Evolutionary conservation across 2,329 filamentous ascomycete species (phyloP).

Genomic region (Curvularia hawaiiensis): DNA sequence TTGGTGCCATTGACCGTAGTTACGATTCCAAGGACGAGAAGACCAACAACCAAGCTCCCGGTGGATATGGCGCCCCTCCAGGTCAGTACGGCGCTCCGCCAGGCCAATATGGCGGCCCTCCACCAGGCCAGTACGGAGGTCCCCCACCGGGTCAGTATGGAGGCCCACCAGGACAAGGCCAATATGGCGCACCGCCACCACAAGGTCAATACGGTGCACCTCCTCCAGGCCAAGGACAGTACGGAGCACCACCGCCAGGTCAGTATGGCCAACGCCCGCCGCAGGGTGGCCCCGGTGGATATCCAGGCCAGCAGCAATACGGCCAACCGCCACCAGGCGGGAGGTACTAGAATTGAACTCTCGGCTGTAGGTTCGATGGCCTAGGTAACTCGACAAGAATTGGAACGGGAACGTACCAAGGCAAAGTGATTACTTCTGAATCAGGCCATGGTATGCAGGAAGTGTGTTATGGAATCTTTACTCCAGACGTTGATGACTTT

Average conservation of each 20-base stretch:
- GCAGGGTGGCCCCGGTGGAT: slow-evolving; percentile 28
- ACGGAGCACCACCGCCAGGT: slow-evolving; percentile 28
- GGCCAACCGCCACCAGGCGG: slow-evolving; percentile 27
- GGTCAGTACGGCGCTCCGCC: slow-evolving; percentile 38
- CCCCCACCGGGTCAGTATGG: slow-evolving; percentile 26
- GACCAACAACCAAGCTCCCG: slow-evolving; percentile 43
- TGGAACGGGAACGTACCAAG: not conserved
- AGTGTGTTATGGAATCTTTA: not conserved
- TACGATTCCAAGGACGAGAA: slow-evolving; percentile 71
- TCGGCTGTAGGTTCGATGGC: not conserved
- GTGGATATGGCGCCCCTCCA: slow-evolving; percentile 39
- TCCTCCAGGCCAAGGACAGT: slow-evolving; percentile 19
- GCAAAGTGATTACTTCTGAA: not conserved
- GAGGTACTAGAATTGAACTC: slow-evolving; percentile 18
- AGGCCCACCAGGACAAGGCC: slow-evolving; percentile 19
- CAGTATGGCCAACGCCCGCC: slow-evolving; percentile 27
- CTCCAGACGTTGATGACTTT: not conserved
- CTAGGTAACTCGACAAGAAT: not conserved
- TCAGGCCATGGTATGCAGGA: not conserved
- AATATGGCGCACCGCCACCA: slow-evolving; percentile 20
- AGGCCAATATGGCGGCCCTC: slow-evolving; percentile 28
- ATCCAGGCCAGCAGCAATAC: slow-evolving; percentile 32
- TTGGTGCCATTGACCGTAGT: slow-evolving; percentile 68
- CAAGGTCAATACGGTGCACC: slow-evolving; percentile 28
- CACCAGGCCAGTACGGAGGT: slow-evolving; percentile 25